Evolutionary conservation across 2,329 filamentous ascomycete genomes (phyloP).

Genomic region (Diatrype stigma): DNA sequence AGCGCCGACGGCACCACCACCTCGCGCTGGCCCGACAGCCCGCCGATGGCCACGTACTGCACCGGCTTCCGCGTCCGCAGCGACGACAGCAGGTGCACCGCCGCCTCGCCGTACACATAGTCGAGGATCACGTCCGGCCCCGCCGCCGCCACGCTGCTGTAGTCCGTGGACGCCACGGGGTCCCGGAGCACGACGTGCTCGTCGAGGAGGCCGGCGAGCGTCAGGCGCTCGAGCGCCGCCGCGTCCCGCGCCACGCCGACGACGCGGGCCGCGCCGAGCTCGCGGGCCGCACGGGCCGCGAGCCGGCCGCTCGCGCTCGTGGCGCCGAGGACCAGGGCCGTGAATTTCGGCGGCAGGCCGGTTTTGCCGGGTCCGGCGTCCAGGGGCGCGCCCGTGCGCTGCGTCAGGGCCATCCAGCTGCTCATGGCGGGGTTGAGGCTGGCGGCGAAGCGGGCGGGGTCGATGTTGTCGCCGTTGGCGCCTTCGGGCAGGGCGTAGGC

Average conservation of each 20-base stretch:
- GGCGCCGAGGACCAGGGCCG: constrained; percentile 48
- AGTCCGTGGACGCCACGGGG: constrained; percentile 39
- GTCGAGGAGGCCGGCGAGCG: constrained; percentile 32
- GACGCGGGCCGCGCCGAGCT: constrained; percentile 26
- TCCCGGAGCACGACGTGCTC: constrained; percentile 39
- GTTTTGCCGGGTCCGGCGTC: no score
- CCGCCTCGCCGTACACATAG: constrained; percentile 49
- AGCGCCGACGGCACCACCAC: constrained; percentile 35
- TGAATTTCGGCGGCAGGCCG: constrained; percentile 37
- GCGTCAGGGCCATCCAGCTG: constrained; percentile 53
- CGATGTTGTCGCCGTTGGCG: no score
- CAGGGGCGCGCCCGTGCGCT: constrained; percentile 12
- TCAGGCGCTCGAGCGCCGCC: constrained; percentile 32
- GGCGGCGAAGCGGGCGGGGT: constrained; percentile 47
- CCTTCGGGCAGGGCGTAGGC: constrained; percentile 36
- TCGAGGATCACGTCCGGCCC: constrained; percentile 53
- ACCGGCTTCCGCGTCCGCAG: constrained; percentile 38
- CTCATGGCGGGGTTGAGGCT: constrained; percentile 52
- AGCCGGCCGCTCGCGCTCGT: no score
- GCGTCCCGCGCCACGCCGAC: constrained; percentile 48
- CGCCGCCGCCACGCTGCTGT: constrained; percentile 30
- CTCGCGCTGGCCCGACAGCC: constrained; percentile 33
- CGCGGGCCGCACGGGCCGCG: no score
- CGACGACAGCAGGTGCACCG: constrained; percentile 36
- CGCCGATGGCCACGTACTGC: constrained; percentile 48